These are phyloP conservation scores for Penstemon davidsonii DNA, from an alignment of 257 asterid species.

Conservation along the genomic window DNA sequence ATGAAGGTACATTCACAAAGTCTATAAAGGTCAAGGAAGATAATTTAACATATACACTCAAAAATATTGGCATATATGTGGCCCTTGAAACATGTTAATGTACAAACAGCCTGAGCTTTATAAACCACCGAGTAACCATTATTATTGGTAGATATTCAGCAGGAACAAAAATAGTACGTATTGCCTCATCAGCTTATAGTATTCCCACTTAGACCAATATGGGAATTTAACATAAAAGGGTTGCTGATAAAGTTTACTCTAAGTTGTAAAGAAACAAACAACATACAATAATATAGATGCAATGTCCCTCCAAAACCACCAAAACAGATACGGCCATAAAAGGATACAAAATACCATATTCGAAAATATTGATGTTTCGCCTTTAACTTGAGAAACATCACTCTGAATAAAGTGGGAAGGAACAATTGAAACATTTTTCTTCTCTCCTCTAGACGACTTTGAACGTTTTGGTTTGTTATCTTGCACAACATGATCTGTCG, in stretches of 20 bases:
- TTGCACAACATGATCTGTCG: constrained; percentile 37
- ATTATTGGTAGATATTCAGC: neutral
- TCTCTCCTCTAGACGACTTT: constrained; percentile 52
- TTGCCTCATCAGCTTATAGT: neutral
- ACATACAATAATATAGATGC: constrained; percentile 11
- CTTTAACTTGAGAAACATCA: constrained; percentile 81
- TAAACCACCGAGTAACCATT: neutral
- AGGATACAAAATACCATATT: constrained; percentile 89
- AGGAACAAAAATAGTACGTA: neutral
- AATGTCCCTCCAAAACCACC: neutral
- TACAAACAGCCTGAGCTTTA: neutral
- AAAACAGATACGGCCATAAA: constrained; percentile 2
- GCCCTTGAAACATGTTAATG: constrained; percentile 25
- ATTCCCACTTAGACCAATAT: neutral
- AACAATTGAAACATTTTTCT: constrained; percentile 66
- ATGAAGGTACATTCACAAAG: constrained; percentile 76
- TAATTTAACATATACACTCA: constrained; percentile 22
- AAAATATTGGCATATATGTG: constrained; percentile 4
- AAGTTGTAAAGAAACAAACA: constrained; percentile 10
- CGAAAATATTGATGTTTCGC: constrained; percentile 72
- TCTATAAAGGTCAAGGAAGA: constrained; percentile 72
- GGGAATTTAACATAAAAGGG: neutral
- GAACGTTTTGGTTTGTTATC: constrained; percentile 57
- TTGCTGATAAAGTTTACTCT: constrained; percentile 1
- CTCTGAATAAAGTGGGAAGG: constrained; percentile 88